Conservation (phyloP, 208 protist genomes). For the Strigomonas culicis region DNA sequence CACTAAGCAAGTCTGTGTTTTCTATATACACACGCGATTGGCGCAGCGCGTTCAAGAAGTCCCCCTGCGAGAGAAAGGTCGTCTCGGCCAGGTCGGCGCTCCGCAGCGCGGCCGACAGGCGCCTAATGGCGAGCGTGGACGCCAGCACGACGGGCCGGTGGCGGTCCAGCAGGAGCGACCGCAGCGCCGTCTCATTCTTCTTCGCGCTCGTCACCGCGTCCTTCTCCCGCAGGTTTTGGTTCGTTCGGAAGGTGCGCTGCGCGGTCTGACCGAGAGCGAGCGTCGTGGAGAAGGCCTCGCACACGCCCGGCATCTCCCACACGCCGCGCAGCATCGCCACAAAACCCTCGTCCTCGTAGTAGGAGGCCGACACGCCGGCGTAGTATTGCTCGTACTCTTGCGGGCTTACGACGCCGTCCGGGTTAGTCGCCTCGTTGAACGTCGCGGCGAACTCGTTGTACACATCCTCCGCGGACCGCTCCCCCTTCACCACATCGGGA, state of each 20-base stretch:
- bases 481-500: conserved; percentile 49
- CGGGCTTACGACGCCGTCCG: conserved; percentile 57
- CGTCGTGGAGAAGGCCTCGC: conserved; percentile 19
- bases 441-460: conserved; percentile 45
- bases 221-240: conserved; percentile 48
- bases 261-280: conserved; percentile 17
- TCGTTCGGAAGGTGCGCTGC: conserved; percentile 27
- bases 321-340: conserved; percentile 49
- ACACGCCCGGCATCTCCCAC: conserved; percentile 43
- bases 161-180: conserved; percentile 27
- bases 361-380: conserved; percentile 46
- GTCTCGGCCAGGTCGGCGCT: conserved; percentile 16
- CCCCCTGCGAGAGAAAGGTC: conserved; percentile 41
- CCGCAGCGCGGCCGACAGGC: conserved; percentile 39
- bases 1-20: conserved; percentile 28
- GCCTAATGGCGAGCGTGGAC: conserved; percentile 26
- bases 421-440: conserved; percentile 84
- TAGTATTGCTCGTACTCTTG: conserved; percentile 89
- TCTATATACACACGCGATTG: conserved; percentile 67
- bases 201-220: conserved; percentile 27
- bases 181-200: conserved; percentile 30
- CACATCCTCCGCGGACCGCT: conserved; percentile 33
- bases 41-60: conserved; percentile 50
- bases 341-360: conserved; percentile 58
- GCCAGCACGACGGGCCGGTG: conserved; percentile 44